Percentiles rank a stretch among this genome's conserved stretches.
phyloP scores from a whole-genome alignment of 2,329 filamentous ascomycete species.

The Rutstroemia sp. region DNA sequence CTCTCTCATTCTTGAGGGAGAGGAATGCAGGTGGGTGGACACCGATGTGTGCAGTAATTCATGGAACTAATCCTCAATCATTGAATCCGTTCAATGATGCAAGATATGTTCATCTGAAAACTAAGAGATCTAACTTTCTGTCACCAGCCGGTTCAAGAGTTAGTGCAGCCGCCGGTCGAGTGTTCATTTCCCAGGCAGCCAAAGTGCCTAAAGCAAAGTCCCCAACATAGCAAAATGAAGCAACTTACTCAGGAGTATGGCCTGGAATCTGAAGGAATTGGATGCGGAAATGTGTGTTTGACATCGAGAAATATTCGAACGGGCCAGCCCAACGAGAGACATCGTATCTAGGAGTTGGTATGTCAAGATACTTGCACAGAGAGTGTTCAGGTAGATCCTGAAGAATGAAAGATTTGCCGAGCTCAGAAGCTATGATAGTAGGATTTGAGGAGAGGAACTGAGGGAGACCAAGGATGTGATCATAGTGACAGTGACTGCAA shows the following conservation, averaged over 20 bases:
- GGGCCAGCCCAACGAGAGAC: constrained; percentile 36
- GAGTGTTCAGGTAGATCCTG: constrained; percentile 34
- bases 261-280: constrained; percentile 39
- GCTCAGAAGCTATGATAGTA: constrained; percentile 29
- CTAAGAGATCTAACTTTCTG: too few species aligned
- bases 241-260: constrained; percentile 38
- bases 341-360: constrained; percentile 33
- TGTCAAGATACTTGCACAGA: constrained; percentile 33
- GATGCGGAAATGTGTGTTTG: constrained; percentile 29
- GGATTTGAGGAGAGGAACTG: constrained; percentile 19
- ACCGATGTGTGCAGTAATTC: too few species aligned
- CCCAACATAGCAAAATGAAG: too few species aligned
- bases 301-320: constrained; percentile 27
- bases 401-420: constrained; percentile 34
- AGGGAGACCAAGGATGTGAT: constrained; percentile 31
- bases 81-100: too few species aligned
- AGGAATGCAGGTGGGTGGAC: constrained; percentile 16
- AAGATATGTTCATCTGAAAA: too few species aligned
- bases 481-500: constrained; percentile 41
- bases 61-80: too few species aligned
- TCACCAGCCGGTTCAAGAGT: too few species aligned
- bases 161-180: too few species aligned
- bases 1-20: neutral
- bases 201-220: too few species aligned
- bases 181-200: too few species aligned